phyloP scores from a whole-genome alignment of 805 yeast species.

The Wickerhamomyces kurtzmanii region DNA sequence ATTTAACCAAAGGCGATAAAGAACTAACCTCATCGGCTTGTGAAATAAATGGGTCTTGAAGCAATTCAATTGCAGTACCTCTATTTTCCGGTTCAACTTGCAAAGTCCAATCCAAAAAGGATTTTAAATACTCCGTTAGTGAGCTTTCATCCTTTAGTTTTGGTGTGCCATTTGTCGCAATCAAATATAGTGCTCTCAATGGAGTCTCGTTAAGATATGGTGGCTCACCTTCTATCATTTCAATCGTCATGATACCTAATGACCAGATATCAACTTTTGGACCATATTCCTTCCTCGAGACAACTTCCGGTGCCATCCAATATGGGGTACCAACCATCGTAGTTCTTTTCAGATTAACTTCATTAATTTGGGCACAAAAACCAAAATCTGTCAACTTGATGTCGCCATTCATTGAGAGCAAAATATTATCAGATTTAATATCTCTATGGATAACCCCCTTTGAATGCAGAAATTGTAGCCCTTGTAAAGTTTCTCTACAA shows the following conservation, averaged over 20 bases:
- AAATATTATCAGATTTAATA: slow-evolving; percentile 88
- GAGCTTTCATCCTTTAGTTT: slow-evolving; percentile 81
- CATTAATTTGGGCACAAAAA: slow-evolving; percentile 90
- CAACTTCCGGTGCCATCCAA: slow-evolving; percentile 99
- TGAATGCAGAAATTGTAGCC: slow-evolving; percentile 79
- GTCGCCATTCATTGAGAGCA: slow-evolving; percentile 75
- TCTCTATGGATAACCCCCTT: slow-evolving; percentile 94
- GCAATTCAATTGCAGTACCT: slow-evolving; percentile 66
- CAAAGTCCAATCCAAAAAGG: slow-evolving; percentile 68
- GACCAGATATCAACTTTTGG: slow-evolving; percentile 98
- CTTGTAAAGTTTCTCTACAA: slow-evolving; percentile 81
- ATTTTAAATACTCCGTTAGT: slow-evolving; percentile 52
- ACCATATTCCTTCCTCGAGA: slow-evolving; percentile 88
- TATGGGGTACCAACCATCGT: slow-evolving; percentile 99
- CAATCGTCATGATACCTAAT: slow-evolving; percentile 94
- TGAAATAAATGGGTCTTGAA: slow-evolving; percentile 53
- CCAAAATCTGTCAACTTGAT: slow-evolving; percentile 94
- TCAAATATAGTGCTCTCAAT: slow-evolving; percentile 81
- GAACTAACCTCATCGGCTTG: slow-evolving; percentile 53
- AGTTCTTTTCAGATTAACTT: slow-evolving; percentile 75
- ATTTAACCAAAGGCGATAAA: slow-evolving; percentile 64
- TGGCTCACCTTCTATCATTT: slow-evolving; percentile 99
- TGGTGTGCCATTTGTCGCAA: slow-evolving; percentile 97
- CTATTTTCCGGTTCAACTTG: slow-evolving; percentile 78
- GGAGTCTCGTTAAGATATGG: slow-evolving; percentile 97